These are phyloP conservation scores for Didymosphaeria variabile DNA, from an alignment of 2,329 filamentous ascomycete genomes.

Conservation along the genomic window DNA sequence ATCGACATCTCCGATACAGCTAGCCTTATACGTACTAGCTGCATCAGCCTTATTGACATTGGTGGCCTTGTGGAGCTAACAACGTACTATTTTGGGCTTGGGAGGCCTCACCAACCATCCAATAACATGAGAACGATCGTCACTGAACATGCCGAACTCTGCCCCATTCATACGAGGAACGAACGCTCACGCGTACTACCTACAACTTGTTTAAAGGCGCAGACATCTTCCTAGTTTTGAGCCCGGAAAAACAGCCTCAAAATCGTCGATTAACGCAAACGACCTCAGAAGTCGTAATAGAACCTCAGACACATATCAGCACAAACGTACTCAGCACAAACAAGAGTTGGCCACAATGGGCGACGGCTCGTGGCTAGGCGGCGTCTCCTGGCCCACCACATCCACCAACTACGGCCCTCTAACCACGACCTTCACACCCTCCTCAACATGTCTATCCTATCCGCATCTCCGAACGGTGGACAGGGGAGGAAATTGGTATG, in stretches of 20 bases:
- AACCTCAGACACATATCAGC: no score
- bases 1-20: no score
- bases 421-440: background rate
- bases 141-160: background rate
- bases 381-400: background rate
- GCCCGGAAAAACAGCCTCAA: no score
- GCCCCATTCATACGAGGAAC: background rate
- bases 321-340: no score
- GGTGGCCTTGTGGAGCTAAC: no score
- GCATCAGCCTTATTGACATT: no score
- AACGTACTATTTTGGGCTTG: no score
- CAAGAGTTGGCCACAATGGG: background rate
- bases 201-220: background rate
- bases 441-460: background rate
- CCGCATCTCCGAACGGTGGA: background rate
- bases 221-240: no score
- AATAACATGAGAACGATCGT: background rate
- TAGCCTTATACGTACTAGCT: no score
- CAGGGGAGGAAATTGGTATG: background rate
- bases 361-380: background rate
- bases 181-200: background rate
- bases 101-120: background rate
- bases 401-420: slow-evolving; percentile 1
- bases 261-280: no score
- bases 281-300: no score